phyloP scores from a whole-genome alignment of 2,329 filamentous ascomycete species.

The Bipolaris cookei region DNA sequence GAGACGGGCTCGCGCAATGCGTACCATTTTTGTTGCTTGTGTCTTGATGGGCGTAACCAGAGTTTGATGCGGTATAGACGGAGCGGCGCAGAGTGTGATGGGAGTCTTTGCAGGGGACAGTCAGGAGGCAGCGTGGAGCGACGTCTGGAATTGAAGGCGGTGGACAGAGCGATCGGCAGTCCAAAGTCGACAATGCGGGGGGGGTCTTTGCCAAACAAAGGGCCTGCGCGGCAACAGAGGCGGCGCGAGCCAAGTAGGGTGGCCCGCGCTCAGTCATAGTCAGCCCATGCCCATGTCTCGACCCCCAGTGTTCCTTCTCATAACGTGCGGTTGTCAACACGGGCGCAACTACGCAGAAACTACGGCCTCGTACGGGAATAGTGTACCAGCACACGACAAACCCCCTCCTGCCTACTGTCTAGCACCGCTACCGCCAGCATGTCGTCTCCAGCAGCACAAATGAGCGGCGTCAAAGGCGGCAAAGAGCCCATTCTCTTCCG shows the following conservation, averaged over 20 bases:
- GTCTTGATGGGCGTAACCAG: conserved; percentile 3
- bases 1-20: conserved; percentile 14
- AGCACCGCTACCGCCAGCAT: conserved; percentile 27
- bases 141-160: conserved; percentile 18
- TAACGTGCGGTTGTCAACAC: not conserved
- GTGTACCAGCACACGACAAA: not conserved
- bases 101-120: conserved; percentile 5
- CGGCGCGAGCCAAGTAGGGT: conserved; percentile 13
- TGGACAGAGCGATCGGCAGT: conserved; percentile 28
- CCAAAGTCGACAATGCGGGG: conserved; percentile 30
- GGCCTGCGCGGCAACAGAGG: conserved; percentile 7
- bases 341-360: not conserved
- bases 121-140: conserved; percentile 11
- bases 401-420: not conserved
- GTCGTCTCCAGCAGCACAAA: conserved; percentile 45
- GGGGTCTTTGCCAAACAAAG: conserved; percentile 17
- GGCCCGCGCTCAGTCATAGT: conserved; percentile 10
- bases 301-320: not conserved
- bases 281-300: not conserved
- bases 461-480: conserved; percentile 50
- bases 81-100: conserved; percentile 7
- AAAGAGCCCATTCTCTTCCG: conserved; percentile 87
- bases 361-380: not conserved
- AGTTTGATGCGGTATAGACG: not conserved
- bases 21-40: conserved; percentile 36